These are phyloP conservation scores for Fusarium sp. DNA, from an alignment of 2,329 filamentous ascomycete genomes.

Conservation along the genomic window DNA sequence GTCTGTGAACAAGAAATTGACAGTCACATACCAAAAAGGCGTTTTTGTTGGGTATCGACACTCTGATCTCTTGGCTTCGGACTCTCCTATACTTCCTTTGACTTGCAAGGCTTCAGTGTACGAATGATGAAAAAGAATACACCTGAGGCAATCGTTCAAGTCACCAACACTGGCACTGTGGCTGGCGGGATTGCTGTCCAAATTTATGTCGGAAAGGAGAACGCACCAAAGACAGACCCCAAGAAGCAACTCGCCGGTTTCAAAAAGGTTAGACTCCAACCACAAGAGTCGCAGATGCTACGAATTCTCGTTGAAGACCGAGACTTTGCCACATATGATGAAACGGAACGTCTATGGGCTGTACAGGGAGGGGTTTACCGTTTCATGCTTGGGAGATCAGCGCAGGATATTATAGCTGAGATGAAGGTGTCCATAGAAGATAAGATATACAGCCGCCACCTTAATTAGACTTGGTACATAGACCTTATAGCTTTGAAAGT, in stretches of 20 bases:
- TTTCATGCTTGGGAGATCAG: constrained; percentile 43
- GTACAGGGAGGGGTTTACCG: constrained; percentile 44
- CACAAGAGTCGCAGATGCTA: constrained; percentile 40
- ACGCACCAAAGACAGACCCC: constrained; percentile 31
- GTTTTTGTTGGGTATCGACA: constrained; percentile 77
- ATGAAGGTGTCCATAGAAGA: constrained; percentile 28
- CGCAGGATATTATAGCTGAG: constrained; percentile 40
- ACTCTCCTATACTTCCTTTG: constrained; percentile 53
- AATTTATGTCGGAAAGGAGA: constrained; percentile 56
- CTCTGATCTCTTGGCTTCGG: too few species aligned
- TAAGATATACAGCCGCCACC: too few species aligned
- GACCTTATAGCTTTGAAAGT: too few species aligned
- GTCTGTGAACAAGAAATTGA: constrained; percentile 56
- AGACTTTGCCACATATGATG: constrained; percentile 46
- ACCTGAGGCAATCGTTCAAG: constrained; percentile 57
- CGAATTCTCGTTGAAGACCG: constrained; percentile 34
- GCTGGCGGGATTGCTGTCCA: constrained; percentile 67
- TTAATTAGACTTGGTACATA: too few species aligned
- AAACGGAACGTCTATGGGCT: constrained; percentile 40
- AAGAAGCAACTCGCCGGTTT: constrained; percentile 76
- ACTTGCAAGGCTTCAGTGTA: constrained; percentile 71
- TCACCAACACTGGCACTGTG: constrained; percentile 69
- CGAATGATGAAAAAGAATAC: constrained; percentile 46
- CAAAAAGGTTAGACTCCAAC: constrained; percentile 62
- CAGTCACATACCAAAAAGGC: constrained; percentile 75